A percentile compares a stretch with the other conserved stretches of the same genome.
These are phyloP conservation scores for Tylopilus sp. DNA, from an alignment of 1,284 basidiomycete species.

Conservation along the genomic window DNA sequence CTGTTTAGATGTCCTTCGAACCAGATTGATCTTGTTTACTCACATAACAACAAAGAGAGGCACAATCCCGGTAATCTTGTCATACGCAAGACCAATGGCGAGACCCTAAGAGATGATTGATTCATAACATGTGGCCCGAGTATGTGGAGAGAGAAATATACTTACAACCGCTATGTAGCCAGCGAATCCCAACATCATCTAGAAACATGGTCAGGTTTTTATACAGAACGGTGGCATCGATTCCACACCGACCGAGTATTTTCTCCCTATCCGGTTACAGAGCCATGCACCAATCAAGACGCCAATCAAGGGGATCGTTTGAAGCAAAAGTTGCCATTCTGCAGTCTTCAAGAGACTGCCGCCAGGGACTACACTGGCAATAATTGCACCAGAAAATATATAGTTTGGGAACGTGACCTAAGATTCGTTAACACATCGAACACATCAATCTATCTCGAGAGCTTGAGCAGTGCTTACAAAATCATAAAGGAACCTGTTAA, in stretches of 20 bases:
- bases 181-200: conserved; percentile 82
- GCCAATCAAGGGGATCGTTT: conserved; percentile 76
- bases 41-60: conserved; percentile 78
- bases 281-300: conserved; percentile 68
- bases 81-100: conserved; percentile 74
- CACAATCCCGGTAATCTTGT: conserved; percentile 73
- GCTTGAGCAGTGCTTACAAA: conserved; percentile 55
- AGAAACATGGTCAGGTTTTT: conserved; percentile 10
- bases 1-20: conserved; percentile 16
- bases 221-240: not conserved
- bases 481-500: conserved; percentile 76
- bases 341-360: conserved; percentile 67
- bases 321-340: conserved; percentile 80
- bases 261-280: conserved; percentile 72
- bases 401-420: conserved; percentile 80
- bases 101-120: conserved; percentile 52
- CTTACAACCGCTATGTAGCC: conserved; percentile 78
- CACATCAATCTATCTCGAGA: not conserved
- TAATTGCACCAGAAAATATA: conserved; percentile 74
- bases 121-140: not conserved
- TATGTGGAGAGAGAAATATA: not conserved
- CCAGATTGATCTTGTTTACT: conserved; percentile 30
- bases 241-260: conserved; percentile 63
- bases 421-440: conserved; percentile 2
- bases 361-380: conserved; percentile 67